These are phyloP conservation scores for Kalanchoe fedtschenkoi DNA, from an alignment of 164 flowering plant species.

Conservation along the genomic window DNA sequence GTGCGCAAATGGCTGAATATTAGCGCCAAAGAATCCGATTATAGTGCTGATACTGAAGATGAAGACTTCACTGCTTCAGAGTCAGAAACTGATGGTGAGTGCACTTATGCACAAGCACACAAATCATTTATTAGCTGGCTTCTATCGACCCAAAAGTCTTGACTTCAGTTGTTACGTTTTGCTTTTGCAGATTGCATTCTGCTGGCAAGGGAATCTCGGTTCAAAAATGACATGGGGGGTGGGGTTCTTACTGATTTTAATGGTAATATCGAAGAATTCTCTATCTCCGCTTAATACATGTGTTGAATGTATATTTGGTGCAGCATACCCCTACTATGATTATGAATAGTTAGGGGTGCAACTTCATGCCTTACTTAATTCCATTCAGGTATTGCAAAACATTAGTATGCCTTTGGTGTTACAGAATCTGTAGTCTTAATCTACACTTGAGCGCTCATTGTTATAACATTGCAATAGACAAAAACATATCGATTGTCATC, in stretches of 20 bases:
- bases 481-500: too few relatives aligned
- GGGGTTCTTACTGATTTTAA: slow-evolving; percentile 22
- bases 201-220: slow-evolving; percentile 24
- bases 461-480: too few relatives aligned
- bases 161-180: slow-evolving; percentile 3
- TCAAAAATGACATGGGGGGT: slow-evolving; percentile 17
- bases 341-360: too few relatives aligned
- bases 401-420: too few relatives aligned
- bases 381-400: too few relatives aligned
- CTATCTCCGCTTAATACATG: not conserved
- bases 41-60: slow-evolving; percentile 66
- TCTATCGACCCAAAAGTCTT: not conserved
- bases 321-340: not conserved
- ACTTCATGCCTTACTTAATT: too few relatives aligned
- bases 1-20: slow-evolving; percentile 81
- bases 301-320: not conserved
- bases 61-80: slow-evolving; percentile 26
- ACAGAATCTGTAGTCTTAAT: too few relatives aligned
- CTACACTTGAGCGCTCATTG: too few relatives aligned
- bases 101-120: not conserved
- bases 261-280: slow-evolving; percentile 22
- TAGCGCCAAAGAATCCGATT: slow-evolving; percentile 46
- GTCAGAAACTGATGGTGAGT: slow-evolving; percentile 37
- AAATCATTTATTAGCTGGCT: not conserved
- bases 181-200: slow-evolving; percentile 25